Conservation (phyloP, 306 rosid species). For the Luffa aegyptiaca region DNA sequence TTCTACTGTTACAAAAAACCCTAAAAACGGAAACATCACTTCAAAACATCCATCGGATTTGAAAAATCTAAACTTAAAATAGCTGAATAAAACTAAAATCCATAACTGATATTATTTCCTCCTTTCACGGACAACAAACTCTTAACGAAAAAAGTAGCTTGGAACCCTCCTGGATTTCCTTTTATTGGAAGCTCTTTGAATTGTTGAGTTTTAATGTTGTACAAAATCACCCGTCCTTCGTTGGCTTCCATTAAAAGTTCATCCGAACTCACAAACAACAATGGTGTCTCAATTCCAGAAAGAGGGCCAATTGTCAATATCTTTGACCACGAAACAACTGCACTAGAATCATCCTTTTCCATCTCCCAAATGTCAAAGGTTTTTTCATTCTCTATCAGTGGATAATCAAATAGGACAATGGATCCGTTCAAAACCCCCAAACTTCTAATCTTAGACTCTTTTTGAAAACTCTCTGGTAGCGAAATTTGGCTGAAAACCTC, state of each 20-base stretch:
- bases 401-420: too few species aligned
- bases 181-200: not conserved
- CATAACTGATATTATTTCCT: too few species aligned
- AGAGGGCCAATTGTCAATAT: not conserved
- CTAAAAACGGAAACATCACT: too few species aligned
- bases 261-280: not conserved
- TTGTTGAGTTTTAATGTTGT: not conserved
- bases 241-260: not conserved
- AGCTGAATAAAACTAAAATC: too few species aligned
- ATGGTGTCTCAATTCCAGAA: not conserved
- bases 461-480: not conserved
- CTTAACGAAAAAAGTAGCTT: not conserved
- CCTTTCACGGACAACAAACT: not conserved
- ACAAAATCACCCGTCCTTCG: not conserved
- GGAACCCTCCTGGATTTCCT: not conserved
- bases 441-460: too few species aligned
- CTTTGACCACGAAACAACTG: not conserved
- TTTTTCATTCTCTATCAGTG: not conserved
- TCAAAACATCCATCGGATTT: too few species aligned
- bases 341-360: not conserved
- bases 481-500: not conserved
- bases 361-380: not conserved
- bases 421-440: not conserved
- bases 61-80: too few species aligned
- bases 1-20: too few species aligned